Percentiles rank a stretch among this genome's conserved stretches.
Conservation (phyloP, 495 filamentous ascomycete species). For the Talaromyces stipitatus region DNA sequence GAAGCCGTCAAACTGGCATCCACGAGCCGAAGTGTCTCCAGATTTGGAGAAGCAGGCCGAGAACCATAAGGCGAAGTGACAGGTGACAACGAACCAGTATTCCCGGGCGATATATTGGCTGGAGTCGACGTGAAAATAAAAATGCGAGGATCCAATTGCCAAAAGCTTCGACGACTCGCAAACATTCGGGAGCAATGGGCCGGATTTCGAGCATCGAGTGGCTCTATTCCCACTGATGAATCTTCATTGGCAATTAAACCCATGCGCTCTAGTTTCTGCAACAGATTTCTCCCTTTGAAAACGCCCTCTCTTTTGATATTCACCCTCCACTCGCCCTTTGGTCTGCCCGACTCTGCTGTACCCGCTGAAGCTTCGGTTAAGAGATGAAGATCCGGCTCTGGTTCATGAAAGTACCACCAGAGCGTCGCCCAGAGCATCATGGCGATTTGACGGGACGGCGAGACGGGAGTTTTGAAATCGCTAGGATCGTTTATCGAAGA, state of each 20-base stretch:
- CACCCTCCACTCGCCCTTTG: constrained; percentile 81
- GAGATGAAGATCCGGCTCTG: constrained; percentile 42
- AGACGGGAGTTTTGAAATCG: constrained; percentile 71
- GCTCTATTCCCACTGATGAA: constrained; percentile 60
- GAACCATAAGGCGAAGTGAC: constrained; percentile 47
- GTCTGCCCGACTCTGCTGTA: constrained; percentile 61
- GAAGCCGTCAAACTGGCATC: constrained; percentile 13
- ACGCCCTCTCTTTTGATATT: constrained; percentile 80
- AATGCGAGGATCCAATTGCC: constrained; percentile 81
- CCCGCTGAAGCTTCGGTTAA: constrained; percentile 52
- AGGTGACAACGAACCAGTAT: constrained; percentile 41
- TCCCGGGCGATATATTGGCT: constrained; percentile 15
- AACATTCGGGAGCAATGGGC: constrained; percentile 77
- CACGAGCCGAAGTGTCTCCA: constrained; percentile 26
- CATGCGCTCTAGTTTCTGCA: constrained; percentile 93
- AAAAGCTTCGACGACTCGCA: constrained; percentile 71
- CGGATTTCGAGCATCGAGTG: constrained; percentile 48
- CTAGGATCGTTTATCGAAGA: constrained; percentile 80
- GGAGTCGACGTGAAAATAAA: constrained; percentile 85
- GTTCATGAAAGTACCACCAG: constrained; percentile 91
- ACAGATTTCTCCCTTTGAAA: constrained; percentile 67
- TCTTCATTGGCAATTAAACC: constrained; percentile 71
- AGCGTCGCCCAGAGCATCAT: constrained; percentile 95
- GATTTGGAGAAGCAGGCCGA: constrained; percentile 53
- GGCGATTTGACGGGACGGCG: constrained; percentile 78